Evolutionary conservation across 2,329 filamentous ascomycete species (phyloP), one percentile per base, ranked within the genome.

Genomic region (Chaetomiaceae sp.): DNA sequence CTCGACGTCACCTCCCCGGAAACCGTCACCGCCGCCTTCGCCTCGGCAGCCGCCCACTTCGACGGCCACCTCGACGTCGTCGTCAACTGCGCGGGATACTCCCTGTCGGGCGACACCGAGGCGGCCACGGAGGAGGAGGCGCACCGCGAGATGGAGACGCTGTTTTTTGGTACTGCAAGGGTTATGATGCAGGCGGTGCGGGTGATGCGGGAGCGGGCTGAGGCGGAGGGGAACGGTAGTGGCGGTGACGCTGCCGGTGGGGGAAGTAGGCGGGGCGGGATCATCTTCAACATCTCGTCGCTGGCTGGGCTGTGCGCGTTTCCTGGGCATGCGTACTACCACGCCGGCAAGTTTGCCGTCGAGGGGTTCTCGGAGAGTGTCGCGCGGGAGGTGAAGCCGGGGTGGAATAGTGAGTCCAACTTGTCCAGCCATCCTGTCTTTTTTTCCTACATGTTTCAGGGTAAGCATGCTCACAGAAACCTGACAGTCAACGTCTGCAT

Each of bases 1-100:
- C 65, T 80, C 2, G 76, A 80, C 51, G 76, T 81, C 2, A 78
- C 73, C 0, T 76, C 70, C 0, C 55, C 59, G 0, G 20, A 47
- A 0, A 69, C 70, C 1, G 69, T 78, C 53, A 59, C 68, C 8
- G 47, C 50, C 1, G 72, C 73, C 0, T 59, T 78, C 14, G 25
- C 51, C 0, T 56, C 62, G 0, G 64, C 73, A 15, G 27, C 47
- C 1, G 17, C 44, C 15, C 50, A 56, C n/a, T 59, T 61, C 22
- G 42, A 40, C 17, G 20, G 33, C 31, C 45, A 47, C 37, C 47
- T 59, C 48, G 56, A 55, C 33, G 39, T 59, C 37, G 57, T 59
- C 25, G 46, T 61, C 46, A 49, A 62, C 63, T 66, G 66, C 46
- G 75, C 69, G 33, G 76, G 75, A 27, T 76, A 75, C 62, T 67